These are phyloP conservation scores for Lactarius vividus DNA, from an alignment of 768 basidiomycete genomes.

Conservation along the genomic window DNA sequence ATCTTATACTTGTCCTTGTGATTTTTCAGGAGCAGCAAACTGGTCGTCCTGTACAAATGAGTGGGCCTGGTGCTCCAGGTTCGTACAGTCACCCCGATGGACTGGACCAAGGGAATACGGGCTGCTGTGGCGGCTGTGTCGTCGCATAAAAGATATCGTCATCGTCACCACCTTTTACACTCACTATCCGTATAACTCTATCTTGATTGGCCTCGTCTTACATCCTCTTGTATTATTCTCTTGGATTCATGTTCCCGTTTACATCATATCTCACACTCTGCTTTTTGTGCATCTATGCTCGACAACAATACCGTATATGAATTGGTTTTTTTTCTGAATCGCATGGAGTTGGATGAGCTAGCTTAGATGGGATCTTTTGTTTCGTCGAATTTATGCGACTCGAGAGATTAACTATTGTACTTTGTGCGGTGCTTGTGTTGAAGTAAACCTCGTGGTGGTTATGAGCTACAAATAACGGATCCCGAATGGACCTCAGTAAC, in stretches of 20 bases:
- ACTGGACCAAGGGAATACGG: slow-evolving; percentile 51
- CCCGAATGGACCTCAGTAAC: background rate
- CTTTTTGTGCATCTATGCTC: slow-evolving; percentile 11
- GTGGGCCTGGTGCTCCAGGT: slow-evolving; percentile 43
- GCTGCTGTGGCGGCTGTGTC: slow-evolving; percentile 71
- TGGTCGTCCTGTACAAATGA: slow-evolving; percentile 62
- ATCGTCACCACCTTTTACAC: slow-evolving; percentile 18
- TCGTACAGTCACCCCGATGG: slow-evolving; percentile 47
- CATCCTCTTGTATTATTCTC: slow-evolving; percentile 20
- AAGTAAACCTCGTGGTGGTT: background rate
- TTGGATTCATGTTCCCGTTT: slow-evolving; percentile 21
- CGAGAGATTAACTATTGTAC: background rate
- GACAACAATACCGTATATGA: slow-evolving; percentile 9
- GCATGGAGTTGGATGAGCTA: background rate
- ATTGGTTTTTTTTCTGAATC: background rate
- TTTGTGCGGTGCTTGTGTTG: background rate
- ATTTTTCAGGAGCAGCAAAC: slow-evolving; percentile 67
- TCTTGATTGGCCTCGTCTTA: background rate
- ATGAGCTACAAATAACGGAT: background rate
- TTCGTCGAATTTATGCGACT: background rate
- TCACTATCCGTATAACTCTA: slow-evolving; percentile 6
- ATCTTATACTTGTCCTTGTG: background rate
- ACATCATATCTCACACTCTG: slow-evolving; percentile 11
- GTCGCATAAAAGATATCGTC: slow-evolving; percentile 40
- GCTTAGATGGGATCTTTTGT: background rate